Evolutionary conservation across 306 rosid genomes (phyloP), one percentile per base, ranked within the genome.

Genomic region (Castanea mollissima): DNA sequence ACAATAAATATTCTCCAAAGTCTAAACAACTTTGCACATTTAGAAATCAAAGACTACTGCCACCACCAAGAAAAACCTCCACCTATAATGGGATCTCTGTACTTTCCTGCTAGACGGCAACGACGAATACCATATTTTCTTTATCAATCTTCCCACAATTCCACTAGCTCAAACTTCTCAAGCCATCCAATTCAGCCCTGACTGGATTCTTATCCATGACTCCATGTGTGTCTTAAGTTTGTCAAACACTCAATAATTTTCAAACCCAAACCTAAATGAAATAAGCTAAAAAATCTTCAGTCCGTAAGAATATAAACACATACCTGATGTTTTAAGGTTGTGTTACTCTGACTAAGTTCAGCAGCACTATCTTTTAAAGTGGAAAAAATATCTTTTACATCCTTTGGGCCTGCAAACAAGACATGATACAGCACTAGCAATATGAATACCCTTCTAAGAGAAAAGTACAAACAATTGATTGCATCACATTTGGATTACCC

Each of bases 381-480:
- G 35, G 86, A 81, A 82, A 95, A 84, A 16, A 91, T 78, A 85
- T 91, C 97, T 59, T 86, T 90, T 69, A 91, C 86, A 83, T 95
- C 96, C 89, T 91, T 91, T 38, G 92, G 86, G 85, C 91, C 99
- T 95, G 89, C 76, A 85, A 85, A 71, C 19, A 78, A n/a, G 55
- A 58, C 52, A 54, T 69, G 70, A 15, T 14, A 58, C n/a, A 77
- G 23, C 21, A 44, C 57, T 57, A 29, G 62, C 71, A 23, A 34
- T 25, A 55, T 46, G 19, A 55, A 38, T 63, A 59, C 5, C 23
- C 19, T 62, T 54, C 59, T 52, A 2, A 76, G n/a, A 19, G 35
- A 38, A 38, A 10, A 55, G n/a, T 21, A 62, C 71, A 35, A 27
- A n/a, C 14, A 44, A 70, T 32, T 58, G 21, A 69, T 18, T 63